Percentiles rank a stretch among this genome's conserved stretches.
These are phyloP conservation scores for Macaranga tanarius DNA, from an alignment of 441 rosid genomes.

Conservation along the genomic window DNA sequence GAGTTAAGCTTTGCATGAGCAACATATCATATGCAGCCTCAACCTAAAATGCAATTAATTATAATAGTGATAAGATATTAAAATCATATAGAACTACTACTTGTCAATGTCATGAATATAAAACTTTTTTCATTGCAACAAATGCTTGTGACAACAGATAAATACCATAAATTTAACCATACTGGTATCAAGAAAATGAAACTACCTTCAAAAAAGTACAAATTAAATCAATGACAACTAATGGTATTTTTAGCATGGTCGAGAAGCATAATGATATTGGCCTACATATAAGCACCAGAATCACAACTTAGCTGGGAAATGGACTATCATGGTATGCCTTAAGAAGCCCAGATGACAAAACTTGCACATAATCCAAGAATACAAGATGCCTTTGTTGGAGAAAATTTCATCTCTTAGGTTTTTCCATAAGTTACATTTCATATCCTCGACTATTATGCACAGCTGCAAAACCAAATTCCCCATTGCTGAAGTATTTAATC, in stretches of 20 bases:
- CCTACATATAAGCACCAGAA: neutral
- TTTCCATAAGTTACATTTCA: too few species aligned
- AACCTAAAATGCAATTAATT: constrained; percentile 43
- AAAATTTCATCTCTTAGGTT: too few species aligned
- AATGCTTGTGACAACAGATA: constrained; percentile 2
- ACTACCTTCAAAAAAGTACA: neutral
- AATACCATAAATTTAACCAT: neutral
- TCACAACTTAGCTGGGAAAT: too few species aligned
- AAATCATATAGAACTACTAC: constrained; percentile 1
- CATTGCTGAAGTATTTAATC: too few species aligned
- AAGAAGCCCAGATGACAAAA: too few species aligned
- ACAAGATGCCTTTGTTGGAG: too few species aligned
- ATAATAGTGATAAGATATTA: neutral
- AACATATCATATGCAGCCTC: constrained; percentile 98
- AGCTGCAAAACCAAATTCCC: too few species aligned
- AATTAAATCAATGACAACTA: neutral
- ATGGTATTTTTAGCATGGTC: neutral
- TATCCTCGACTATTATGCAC: too few species aligned
- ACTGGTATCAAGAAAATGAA: neutral
- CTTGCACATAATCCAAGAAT: too few species aligned
- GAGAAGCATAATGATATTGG: neutral
- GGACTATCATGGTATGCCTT: neutral
- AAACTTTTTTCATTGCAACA: neutral
- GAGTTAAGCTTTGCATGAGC: constrained; percentile 90
- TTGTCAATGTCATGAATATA: neutral